These are phyloP conservation scores for Colletotrichum plurivorum DNA, from an alignment of 2,329 filamentous ascomycete genomes.

Conservation along the genomic window DNA sequence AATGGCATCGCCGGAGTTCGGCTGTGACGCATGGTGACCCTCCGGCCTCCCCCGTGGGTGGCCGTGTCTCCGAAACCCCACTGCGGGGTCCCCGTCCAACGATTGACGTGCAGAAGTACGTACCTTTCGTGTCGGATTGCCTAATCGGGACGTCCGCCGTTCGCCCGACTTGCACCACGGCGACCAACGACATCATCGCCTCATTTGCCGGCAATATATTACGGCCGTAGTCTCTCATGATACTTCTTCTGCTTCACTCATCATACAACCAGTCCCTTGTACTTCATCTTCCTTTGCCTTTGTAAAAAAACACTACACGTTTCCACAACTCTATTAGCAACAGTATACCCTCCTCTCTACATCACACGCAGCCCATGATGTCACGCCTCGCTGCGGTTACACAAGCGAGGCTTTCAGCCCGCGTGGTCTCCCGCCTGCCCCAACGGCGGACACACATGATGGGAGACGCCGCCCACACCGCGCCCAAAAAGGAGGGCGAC, in stretches of 20 bases:
- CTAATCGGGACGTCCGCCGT: background rate
- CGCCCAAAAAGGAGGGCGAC: slow-evolving; percentile 68
- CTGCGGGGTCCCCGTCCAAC: no score
- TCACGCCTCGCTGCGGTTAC: background rate
- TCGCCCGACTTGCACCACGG: background rate
- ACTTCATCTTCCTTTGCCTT: no score
- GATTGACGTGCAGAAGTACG: no score
- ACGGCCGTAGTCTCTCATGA: background rate
- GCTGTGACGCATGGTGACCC: no score
- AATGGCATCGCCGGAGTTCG: no score
- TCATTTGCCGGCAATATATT: background rate
- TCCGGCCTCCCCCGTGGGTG: no score
- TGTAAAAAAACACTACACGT: no score
- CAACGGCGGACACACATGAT: slow-evolving; percentile 33
- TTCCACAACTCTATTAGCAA: no score
- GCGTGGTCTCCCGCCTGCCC: background rate
- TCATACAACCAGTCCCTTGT: no score
- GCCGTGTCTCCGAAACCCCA: no score
- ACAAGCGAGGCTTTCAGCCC: background rate
- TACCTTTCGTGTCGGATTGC: background rate
- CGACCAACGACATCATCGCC: background rate
- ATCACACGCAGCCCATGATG: background rate
- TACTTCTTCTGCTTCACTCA: no score
- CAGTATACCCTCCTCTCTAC: no score
- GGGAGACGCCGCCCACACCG: slow-evolving; percentile 10